Percentiles rank a stretch among this genome's conserved stretches.
Conservation (phyloP, 2,329 filamentous ascomycete genomes). For the Alternaria triticina region DNA sequence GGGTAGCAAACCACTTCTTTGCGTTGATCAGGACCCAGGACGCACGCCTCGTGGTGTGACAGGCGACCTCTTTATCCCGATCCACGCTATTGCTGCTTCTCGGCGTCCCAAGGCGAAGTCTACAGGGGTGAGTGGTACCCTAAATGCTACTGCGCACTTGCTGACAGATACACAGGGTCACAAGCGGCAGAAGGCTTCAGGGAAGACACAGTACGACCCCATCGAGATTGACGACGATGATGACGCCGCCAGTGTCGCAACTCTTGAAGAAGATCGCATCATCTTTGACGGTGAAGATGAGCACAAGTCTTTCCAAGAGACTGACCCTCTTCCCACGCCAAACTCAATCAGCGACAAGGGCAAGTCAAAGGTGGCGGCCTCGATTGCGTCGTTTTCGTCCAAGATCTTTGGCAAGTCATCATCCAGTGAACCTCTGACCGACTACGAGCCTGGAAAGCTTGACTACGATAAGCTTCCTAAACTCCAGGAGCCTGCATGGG, state of each 20-base stretch:
- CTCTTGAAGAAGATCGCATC: constrained; percentile 55
- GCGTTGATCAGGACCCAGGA: constrained; percentile 50
- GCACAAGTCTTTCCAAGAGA: constrained; percentile 6
- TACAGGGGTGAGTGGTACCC: constrained; percentile 13
- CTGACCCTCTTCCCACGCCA: constrained; percentile 30
- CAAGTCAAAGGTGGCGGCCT: constrained; percentile 30
- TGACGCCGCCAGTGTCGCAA: constrained; percentile 56
- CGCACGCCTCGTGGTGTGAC: constrained; percentile 52
- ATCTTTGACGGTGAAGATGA: constrained; percentile 47
- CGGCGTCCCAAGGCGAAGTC: constrained; percentile 42
- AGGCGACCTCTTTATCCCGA: constrained; percentile 58
- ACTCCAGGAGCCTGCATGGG: constrained; percentile 70
- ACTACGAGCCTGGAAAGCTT: constrained; percentile 73
- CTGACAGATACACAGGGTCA: constrained; percentile 19
- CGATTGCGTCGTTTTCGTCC: constrained; percentile 23
- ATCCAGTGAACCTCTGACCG: constrained; percentile 50
- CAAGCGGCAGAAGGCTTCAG: constrained; percentile 39
- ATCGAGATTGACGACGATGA: constrained; percentile 50
- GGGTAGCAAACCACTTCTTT: constrained; percentile 31
- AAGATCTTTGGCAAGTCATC: constrained; percentile 32
- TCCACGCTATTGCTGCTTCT: constrained; percentile 57
- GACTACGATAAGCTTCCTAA: constrained; percentile 67
- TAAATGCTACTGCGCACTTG: background rate
- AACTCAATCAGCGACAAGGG: constrained; percentile 35
- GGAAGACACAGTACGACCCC: constrained; percentile 42